Evolutionary conservation across 2,329 filamentous ascomycete genomes (phyloP), one percentile per base, ranked within the genome.

Genomic region (Xylariaceae sp.): DNA sequence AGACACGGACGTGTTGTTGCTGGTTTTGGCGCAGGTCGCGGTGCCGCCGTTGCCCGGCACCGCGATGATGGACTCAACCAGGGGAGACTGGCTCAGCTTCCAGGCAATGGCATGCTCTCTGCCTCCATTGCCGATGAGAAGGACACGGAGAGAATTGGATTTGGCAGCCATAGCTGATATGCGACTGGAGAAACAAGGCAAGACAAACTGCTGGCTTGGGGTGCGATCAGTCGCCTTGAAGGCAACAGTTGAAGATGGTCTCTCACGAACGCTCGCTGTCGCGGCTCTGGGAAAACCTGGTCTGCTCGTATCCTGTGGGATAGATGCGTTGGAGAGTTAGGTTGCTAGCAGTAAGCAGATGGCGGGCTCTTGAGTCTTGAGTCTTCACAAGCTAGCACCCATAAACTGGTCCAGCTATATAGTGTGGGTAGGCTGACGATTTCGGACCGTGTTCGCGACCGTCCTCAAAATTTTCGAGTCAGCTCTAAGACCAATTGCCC

Each of bases 101-200:
- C 92, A 97, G 48, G 92, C 92, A 64, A 97, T 83, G 51, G 92
- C 90, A 76, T 97, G 92, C 77, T 99, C 94, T 69, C 94, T 87
- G 68, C 93, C 94, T 66, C 94, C 94, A 72, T 93, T 96, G 70
- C 94, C 93, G 66, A 97, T 86, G 64, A 97, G 86, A 64, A 97
- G 86, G 67, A 97, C 82, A 67, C 86, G 83, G 64, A 91, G 80
- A 37, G 74, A 65, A 53, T 60, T 53, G 18, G 57, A 68, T 58
- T 69, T 60, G 30, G 66, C 59, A 53, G 62, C 65, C 71, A 72
- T 72, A 45, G 45, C 60, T 63, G 42, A 3, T 53, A 30, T 30
- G 23, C 23, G 23, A 30, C 23, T 30, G 23, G 49, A 15, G 18
- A n/a, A 9, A 34, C 35, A 2, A 50, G 35, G 39, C 2, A 48